Base-by-base conservation (phyloP, 805 yeast genomes). In the Schwanniomyces yamadae region DNA sequence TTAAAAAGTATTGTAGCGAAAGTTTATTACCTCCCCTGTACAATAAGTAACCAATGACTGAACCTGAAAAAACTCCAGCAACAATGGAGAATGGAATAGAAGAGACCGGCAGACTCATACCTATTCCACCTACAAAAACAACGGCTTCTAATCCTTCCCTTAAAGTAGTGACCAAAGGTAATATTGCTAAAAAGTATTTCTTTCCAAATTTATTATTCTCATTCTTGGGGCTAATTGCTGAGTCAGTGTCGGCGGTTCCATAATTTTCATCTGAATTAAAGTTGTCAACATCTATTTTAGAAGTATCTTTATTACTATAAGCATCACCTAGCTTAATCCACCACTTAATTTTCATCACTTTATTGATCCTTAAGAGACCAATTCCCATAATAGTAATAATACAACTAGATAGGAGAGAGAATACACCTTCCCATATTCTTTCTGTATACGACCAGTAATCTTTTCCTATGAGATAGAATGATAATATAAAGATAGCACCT, bases 141-240 rank as follows among this genome's bases (percentile, higher is more conserved):
- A 89, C 89, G 0, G 96, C 96, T 59, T 89, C 96, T 35, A 89
- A 65, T 1, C 96, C 95, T 59, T 89, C 96, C 54, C 96, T 75
- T 33, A 89, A 64, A 4, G 95, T 82, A 2, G 97, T 89, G 31
- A 89, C 73, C 50, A 89, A 81, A 1, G 97, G 96, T 26, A 88
- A 62, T 23, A 88, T 67, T 41, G 83, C 85, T 57, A 84, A 63
- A 3, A 91, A 80, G 54, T 87, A 82, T 50, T 73, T 76, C 41
- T 78, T 78, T 28, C 74, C 54, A 41, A 72, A 73, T 22, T 37
- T 15, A 24, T 36, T 32, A 24, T 37, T 36, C 21, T 15, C 39
- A 6, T 11, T 21, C 18, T 17, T 28, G 14, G 34, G 20, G 2
- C 15, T 15, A 4, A 23, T 28, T 23, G 3, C 17, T 9, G 11